phyloP scores from a whole-genome alignment of 23 red algal species.

The Cyanidioschyzon merolae region DNA sequence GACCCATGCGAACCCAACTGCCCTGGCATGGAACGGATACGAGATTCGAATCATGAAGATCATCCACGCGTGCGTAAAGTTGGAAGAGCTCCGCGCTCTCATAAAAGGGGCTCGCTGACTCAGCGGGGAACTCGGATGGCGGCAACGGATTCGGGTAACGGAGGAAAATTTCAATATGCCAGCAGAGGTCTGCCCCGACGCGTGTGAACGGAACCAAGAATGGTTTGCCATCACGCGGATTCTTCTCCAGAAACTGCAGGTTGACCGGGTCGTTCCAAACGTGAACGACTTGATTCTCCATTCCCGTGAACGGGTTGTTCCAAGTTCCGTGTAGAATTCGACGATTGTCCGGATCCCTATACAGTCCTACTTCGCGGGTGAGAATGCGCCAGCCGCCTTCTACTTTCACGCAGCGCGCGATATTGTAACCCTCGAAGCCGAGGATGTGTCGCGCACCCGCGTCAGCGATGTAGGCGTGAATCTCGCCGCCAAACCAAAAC shows the following conservation, averaged over 20 bases:
- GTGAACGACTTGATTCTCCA: constrained; percentile 50
- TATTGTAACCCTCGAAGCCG: constrained; percentile 81
- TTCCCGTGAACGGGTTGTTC: constrained; percentile 61
- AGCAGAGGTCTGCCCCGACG: constrained; percentile 54
- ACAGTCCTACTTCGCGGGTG: constrained; percentile 72
- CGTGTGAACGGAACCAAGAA: constrained; percentile 47
- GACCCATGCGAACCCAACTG: constrained; percentile 75
- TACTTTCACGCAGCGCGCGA: constrained; percentile 59
- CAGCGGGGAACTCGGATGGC: constrained; percentile 43
- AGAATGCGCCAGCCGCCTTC: constrained; percentile 92
- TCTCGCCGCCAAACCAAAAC: constrained; percentile 74
- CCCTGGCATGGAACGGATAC: constrained; percentile 40
- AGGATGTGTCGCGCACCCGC: constrained; percentile 42
- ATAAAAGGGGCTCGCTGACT: constrained; percentile 39
- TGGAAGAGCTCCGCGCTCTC: constrained; percentile 81
- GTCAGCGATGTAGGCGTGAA: constrained; percentile 55
- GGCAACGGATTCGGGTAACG: constrained; percentile 75
- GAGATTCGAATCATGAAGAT: constrained; percentile 35
- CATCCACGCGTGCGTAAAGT: constrained; percentile 48
- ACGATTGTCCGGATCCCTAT: constrained; percentile 47
- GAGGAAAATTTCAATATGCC: constrained; percentile 76
- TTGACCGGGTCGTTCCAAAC: constrained; percentile 94
- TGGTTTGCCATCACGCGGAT: constrained; percentile 4
- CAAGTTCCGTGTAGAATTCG: constrained; percentile 44
- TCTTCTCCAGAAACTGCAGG: constrained; percentile 51